Conservation (phyloP, 805 yeast genomes). For the Saccharomycopsis microspora region DNA sequence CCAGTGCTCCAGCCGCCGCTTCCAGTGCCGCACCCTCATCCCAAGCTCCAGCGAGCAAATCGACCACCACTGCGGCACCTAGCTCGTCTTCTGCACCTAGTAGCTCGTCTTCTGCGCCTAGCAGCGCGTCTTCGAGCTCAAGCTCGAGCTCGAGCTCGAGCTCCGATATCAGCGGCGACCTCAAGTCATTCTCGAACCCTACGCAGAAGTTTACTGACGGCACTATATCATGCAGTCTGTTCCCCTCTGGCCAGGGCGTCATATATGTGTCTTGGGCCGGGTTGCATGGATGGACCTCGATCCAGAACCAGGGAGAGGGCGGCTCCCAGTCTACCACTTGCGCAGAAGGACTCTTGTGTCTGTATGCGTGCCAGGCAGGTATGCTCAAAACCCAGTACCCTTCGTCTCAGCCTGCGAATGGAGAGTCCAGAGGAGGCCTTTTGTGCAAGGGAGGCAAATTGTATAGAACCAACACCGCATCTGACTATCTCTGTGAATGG, state of each 20-base stretch:
- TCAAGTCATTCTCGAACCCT: constrained; percentile 37
- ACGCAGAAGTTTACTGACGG: constrained; percentile 54
- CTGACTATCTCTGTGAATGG: constrained; percentile 52
- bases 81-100: not conserved
- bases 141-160: constrained; percentile 21
- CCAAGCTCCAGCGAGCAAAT: not conserved
- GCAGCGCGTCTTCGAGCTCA: constrained; percentile 15
- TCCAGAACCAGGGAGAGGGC: constrained; percentile 53
- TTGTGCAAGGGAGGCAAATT: constrained; percentile 50
- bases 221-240: constrained; percentile 49
- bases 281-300: constrained; percentile 35
- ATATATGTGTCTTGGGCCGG: constrained; percentile 46
- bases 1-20: constrained; percentile 3
- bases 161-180: constrained; percentile 38
- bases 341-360: constrained; percentile 58
- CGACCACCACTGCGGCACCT: not conserved
- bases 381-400: constrained; percentile 82
- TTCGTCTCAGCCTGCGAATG: constrained; percentile 48
- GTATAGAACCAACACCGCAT: constrained; percentile 44
- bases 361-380: constrained; percentile 72
- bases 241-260: constrained; percentile 70
- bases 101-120: constrained; percentile 14
- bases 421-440: constrained; percentile 66
- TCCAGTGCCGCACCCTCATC: not conserved
- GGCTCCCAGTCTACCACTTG: constrained; percentile 49